Evolutionary conservation across 352 stramenopile genomes (phyloP), one percentile per base, ranked within the genome.

Genomic region (Pythium rishiriense): DNA sequence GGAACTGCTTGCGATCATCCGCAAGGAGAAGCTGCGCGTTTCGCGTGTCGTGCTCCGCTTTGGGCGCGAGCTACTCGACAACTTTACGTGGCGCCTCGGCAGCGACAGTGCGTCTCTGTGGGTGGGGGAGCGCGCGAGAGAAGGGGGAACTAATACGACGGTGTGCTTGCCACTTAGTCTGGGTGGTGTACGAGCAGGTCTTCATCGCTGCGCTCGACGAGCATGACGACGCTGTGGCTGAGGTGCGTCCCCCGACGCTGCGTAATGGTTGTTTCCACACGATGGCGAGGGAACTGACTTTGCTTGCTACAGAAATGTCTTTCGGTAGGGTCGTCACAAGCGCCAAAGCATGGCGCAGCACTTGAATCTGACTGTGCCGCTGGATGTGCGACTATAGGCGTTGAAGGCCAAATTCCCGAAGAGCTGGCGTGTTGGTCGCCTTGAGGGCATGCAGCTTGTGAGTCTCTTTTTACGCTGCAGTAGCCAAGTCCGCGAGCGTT

Each of bases 181-280:
- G 73, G 69, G 73, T 57, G 9, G 58, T 79, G 42, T 75, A 78
- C 58, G 75, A 83, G 50, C 75, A 80, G 42, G 66, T 74, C 12
- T 64, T 83, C 22, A 56, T 83, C 26, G 75, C 75, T 0, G 72
- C 75, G 21, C 49, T 83, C 26, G 75, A 83, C 54, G 50, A 69
- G 25, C 43, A 76, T 60, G 72, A 80, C 3, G 49, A 61, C 22
- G 57, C 60, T 39, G 33, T 78, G 12, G 66, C 62, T 2, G 59
- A 83, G 51, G 47, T 65, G 21, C 17, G 41, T 25, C 19, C 17
- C 14, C 33, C 33, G 8, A 7, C 33, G 33, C 33, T 39, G 33
- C 33, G 14, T 12, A 46, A n/a, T n/a, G 15, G 9, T 41, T 41
- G 11, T 17, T 41, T 17, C 17, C 35, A 4, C 35, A 5, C 3